phyloP scores from a whole-genome alignment of 108 stramenopile species.

The Nannochloropsis salina region DNA sequence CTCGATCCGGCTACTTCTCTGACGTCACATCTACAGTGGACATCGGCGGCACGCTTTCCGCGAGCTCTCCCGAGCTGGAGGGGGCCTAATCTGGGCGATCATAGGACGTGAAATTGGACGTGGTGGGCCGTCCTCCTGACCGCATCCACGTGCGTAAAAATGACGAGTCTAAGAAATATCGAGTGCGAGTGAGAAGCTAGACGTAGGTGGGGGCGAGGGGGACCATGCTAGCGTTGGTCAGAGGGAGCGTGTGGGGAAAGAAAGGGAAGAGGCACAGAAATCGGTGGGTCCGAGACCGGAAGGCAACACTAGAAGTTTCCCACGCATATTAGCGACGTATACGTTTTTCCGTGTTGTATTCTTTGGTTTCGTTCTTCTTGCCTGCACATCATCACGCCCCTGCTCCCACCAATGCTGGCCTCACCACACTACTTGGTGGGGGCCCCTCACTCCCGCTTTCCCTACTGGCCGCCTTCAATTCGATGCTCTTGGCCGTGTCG shows the following conservation, averaged over 20 bases:
- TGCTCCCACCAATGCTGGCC: slow-evolving; percentile 70
- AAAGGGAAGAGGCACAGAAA: no score
- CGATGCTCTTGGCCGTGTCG: slow-evolving; percentile 70
- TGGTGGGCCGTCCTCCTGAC: no score
- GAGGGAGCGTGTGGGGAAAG: no score
- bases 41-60: background rate
- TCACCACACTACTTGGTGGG: background rate
- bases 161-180: no score
- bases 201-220: no score
- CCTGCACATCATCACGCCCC: slow-evolving; percentile 29
- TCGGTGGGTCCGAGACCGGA: no score
- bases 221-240: no score
- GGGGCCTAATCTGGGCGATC: background rate
- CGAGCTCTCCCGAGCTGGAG: background rate
- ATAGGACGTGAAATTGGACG: background rate
- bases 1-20: background rate
- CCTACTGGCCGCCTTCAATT: slow-evolving; percentile 24
- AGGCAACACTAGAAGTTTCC: no score
- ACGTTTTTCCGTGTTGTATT: background rate
- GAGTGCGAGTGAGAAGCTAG: no score
- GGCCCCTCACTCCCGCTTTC: slow-evolving; percentile 53
- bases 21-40: background rate
- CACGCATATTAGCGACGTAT: no score
- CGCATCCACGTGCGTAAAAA: no score
- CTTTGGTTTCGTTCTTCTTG: background rate